Base-by-base conservation (phyloP, 768 basidiomycete species). In the Pleurotus giganteus region DNA sequence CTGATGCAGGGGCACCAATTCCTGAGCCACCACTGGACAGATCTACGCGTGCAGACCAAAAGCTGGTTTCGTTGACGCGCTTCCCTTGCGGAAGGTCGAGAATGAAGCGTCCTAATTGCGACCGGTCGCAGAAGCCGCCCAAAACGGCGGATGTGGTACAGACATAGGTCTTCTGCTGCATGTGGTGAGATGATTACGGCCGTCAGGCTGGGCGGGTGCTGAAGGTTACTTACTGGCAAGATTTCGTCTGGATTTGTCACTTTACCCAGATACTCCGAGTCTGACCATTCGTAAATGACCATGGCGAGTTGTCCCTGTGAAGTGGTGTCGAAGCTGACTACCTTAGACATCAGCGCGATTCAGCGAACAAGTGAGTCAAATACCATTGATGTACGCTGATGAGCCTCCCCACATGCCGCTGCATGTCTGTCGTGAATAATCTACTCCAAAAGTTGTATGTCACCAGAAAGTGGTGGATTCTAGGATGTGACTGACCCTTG, bases 231-330 rank as follows among this genome's bases (percentile, higher is more conserved):
- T 69, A 94, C 88, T 59, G 88, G 89, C 47, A 87, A 64, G 53
- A 74, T 73, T 34, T 82, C 78, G 58, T 84, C 77, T 4, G 66
- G 69, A 28, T 70, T 57, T 4, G 84, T 84, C 43, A 77, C 71
- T 66, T 80, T 85, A 29, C 97, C 97, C 2, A 99, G 78, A 66
- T 91, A 94, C 43, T 77, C 71, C 50, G 86, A 85, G 65, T 99
- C 97, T 26, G 77, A 68, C 95, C 95, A 99, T 72, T 98, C 96
- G 65, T 98, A 99, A 21, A 99, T 84, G 51, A 96, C 89, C 80
- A 97, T 86, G 24, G 96, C 92, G 17, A 97, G 75, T 70, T 96
- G 91, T 32, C 96, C 96, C 62, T 85, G 76, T 2, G 94, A 94
- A 4, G 77, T 63, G 15, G 75, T 66, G 61, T 91, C 84, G 72